Evolutionary conservation across 306 rosid species (phyloP).

Genomic region (Lupinus albus): DNA sequence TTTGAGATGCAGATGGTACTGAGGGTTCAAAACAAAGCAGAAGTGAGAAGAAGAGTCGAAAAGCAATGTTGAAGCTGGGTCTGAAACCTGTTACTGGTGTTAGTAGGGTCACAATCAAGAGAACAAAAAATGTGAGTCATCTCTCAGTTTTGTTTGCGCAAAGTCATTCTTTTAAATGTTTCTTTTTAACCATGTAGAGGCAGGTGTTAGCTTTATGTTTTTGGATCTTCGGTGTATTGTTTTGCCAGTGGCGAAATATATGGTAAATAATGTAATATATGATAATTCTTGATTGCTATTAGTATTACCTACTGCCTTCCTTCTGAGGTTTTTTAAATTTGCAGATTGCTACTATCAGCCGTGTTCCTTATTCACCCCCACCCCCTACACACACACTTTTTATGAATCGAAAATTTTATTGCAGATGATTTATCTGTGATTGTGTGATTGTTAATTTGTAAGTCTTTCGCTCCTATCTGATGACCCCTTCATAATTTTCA

Average conservation of each 20-base stretch:
- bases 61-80: conserved; percentile 96
- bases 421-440: conserved; percentile 77
- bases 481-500: conserved; percentile 35
- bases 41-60: conserved; percentile 96
- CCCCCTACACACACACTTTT: too few relatives aligned
- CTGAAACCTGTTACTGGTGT: conserved; percentile 86
- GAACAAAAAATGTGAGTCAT: conserved; percentile 72
- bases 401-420: too few relatives aligned
- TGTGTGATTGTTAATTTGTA: conserved; percentile 35
- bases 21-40: conserved; percentile 95
- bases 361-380: too few relatives aligned
- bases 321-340: conserved; percentile 22
- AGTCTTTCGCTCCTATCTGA: conserved; percentile 99
- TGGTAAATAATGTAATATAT: conserved; percentile 14
- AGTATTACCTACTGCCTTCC: conserved; percentile 46
- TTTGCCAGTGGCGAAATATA: conserved; percentile 35
- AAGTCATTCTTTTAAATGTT: too few relatives aligned
- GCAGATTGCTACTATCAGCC: too few relatives aligned
- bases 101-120: conserved; percentile 87
- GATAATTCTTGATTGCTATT: conserved; percentile 32
- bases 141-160: too few relatives aligned
- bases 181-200: too few relatives aligned
- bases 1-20: conserved; percentile 52
- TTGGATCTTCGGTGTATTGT: background rate
- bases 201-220: too few relatives aligned